Base-by-base conservation (phyloP, 257 asterid species). In the Leptodermis oblonga region DNA sequence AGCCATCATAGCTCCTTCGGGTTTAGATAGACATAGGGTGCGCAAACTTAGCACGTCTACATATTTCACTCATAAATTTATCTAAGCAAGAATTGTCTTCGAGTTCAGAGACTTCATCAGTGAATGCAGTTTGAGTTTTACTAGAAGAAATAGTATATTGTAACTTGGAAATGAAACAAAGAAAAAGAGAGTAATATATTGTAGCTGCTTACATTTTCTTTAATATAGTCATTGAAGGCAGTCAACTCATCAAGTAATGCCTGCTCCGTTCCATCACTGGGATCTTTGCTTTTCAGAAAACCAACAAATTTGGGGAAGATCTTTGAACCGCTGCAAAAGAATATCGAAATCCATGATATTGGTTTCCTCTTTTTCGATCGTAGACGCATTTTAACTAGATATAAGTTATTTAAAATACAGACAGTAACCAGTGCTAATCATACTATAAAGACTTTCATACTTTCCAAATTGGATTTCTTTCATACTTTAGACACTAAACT, bases 281-380 rank as follows among this genome's bases (percentile, higher is more conserved):
- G 31, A 73, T 90, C 96, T 77, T 93, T 90, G 95, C 99, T 93
- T 81, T 85, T 93, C 70, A 93, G 89, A 60, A 93, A 88, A n/a
- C 86, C 97, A 82, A 90, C 73, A 82, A 89, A 93, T 53, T 89
- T 72, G 20, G 97, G 81, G 82, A 93, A 93, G 79, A 93, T 90
- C 86, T 90, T 88, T 23, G 92, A 88, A 41, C 97, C 99, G 61
- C 99, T 93, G 74, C 82, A 82, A 80, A n/a, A 70, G 37, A n/a
- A 68, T 20, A 68, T 20, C 31, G 30, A 56, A 31, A 31, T 20
- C 30, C 31, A 30, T 3, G 11, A 46, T 18, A 45, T 11, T 0
- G 11, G 2, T 30, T 8, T 65, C 10, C 20, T 5, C n/a, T 15
- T 30, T 17, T 52, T 13, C 48, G 30, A 49, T 12, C 33, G 48